Evolutionary conservation across 805 yeast species (phyloP).

Genomic region (Ogataea siamensis): DNA sequence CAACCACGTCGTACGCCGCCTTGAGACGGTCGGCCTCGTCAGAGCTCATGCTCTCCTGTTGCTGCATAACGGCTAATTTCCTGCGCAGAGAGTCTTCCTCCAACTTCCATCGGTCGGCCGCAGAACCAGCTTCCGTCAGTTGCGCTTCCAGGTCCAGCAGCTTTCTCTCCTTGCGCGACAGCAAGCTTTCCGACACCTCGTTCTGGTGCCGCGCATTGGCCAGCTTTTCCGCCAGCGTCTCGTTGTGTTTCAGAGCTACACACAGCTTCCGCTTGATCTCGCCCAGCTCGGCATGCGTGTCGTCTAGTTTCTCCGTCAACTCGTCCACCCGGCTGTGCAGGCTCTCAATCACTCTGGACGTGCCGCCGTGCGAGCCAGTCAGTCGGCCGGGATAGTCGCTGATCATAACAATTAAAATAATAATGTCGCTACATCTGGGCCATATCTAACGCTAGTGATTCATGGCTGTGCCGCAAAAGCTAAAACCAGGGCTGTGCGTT

Average conservation of each 20-base stretch:
- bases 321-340: slow-evolving; percentile 33
- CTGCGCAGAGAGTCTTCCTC: slow-evolving; percentile 49
- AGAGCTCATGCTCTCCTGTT: slow-evolving; percentile 41
- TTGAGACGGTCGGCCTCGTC: slow-evolving; percentile 57
- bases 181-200: slow-evolving; percentile 65
- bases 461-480: slow-evolving; percentile 12
- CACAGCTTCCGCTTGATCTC: slow-evolving; percentile 52
- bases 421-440: not conserved
- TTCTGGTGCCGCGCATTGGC: slow-evolving; percentile 75
- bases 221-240: slow-evolving; percentile 58
- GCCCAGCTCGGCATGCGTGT: slow-evolving; percentile 32
- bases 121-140: slow-evolving; percentile 44
- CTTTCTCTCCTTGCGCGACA: slow-evolving; percentile 69
- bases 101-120: slow-evolving; percentile 47
- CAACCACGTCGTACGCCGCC: slow-evolving; percentile 56
- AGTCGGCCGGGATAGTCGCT: slow-evolving; percentile 1
- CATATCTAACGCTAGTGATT: slow-evolving; percentile 7
- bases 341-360: slow-evolving; percentile 35
- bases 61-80: slow-evolving; percentile 47
- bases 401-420: slow-evolving; percentile 1
- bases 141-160: slow-evolving; percentile 64
- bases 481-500: slow-evolving; percentile 3
- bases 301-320: slow-evolving; percentile 23
- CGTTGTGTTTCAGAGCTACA: slow-evolving; percentile 47
- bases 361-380: slow-evolving; percentile 11